These are phyloP conservation scores for Cordyceps farinosa DNA, from an alignment of 2,329 filamentous ascomycete genomes.

Conservation along the genomic window DNA sequence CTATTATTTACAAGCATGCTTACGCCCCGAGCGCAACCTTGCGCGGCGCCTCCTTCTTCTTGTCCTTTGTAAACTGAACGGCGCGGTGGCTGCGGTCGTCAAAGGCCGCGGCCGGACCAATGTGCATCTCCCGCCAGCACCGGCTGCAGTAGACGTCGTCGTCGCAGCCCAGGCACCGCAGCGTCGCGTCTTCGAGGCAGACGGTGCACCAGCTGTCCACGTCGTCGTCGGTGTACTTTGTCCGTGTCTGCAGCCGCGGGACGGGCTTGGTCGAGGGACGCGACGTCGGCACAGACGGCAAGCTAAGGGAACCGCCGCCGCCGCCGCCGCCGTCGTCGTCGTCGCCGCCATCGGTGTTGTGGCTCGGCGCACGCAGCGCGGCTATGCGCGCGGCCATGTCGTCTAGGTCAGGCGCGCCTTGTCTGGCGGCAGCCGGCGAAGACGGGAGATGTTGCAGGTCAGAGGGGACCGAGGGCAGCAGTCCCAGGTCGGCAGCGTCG, in stretches of 20 bases:
- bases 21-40: constrained; percentile 38
- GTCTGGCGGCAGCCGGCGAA: constrained; percentile 20
- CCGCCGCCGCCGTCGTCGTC: constrained; percentile 28
- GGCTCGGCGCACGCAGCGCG: constrained; percentile 41
- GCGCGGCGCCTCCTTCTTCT: constrained; percentile 28
- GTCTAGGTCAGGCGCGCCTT: constrained; percentile 31
- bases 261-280: constrained; percentile 41
- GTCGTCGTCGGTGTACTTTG: constrained; percentile 63
- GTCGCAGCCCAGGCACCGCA: constrained; percentile 70
- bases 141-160: constrained; percentile 68
- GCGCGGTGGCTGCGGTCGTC: constrained; percentile 69
- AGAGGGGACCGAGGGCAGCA: constrained; percentile 48
- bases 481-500: constrained; percentile 30
- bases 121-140: constrained; percentile 81
- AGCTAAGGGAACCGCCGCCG: constrained; percentile 31
- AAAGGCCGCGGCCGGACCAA: constrained; percentile 62
- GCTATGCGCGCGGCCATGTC: constrained; percentile 52
- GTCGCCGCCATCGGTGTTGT: constrained; percentile 17
- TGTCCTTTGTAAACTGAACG: constrained; percentile 50
- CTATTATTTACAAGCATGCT: constrained; percentile 9
- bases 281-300: constrained; percentile 50
- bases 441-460: constrained; percentile 37
- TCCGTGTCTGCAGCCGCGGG: constrained; percentile 37
- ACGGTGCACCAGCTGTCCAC: constrained; percentile 77
- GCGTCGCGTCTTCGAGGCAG: constrained; percentile 72